Evolutionary conservation across 345 rosid species (phyloP), one percentile per base, ranked within the genome.

Genomic region (Adansonia digitata): DNA sequence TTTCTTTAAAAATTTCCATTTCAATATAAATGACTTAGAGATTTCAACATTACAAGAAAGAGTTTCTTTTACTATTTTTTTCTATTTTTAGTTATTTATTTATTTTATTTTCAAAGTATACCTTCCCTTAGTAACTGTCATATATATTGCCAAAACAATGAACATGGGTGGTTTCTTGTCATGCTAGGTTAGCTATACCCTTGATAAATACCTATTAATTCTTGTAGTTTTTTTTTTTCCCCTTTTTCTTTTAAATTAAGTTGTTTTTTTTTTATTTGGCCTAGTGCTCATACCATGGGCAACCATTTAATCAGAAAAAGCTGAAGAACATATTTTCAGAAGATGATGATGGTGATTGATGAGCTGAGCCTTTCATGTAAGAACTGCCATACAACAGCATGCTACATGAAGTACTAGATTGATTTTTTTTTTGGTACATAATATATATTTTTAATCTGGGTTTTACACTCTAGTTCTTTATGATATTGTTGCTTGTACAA

Each of bases 361-460:
- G 63, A 26, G 56, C 8, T 63, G 35, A 65, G 70, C 31, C 26
- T 70, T 43, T 63, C 53, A 45, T 69, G 17, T 55, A 31, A 53
- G 68, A 46, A 75, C 27, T 63, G 35, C 45, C 75, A 31, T 43
- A 43, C 75, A 71, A 22, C 45, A 72, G 20, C 64, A 71, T 67
- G 15, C 56, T 66, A 60, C 71, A 48, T 67, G 64, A 65, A 60
- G 66, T 65, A 39, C 27, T 56, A 27, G 64, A 55, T 71, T 77
- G 12, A 24, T 55, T 29, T 34, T 20, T 70, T 53, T 52, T 3
- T 52, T 52, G n/a, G n/a, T n/a, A n/a, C n/a, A n/a, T 18, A 22
- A 0, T 57, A 24, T 26, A 11, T 11, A 11, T 22, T 1, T 34
- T 15, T 18, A 17, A n/a, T 11, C 60, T 69, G 60, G 73, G 60